Base-by-base conservation (phyloP, 495 filamentous ascomycete genomes). In the Podospora anserina region DNA sequence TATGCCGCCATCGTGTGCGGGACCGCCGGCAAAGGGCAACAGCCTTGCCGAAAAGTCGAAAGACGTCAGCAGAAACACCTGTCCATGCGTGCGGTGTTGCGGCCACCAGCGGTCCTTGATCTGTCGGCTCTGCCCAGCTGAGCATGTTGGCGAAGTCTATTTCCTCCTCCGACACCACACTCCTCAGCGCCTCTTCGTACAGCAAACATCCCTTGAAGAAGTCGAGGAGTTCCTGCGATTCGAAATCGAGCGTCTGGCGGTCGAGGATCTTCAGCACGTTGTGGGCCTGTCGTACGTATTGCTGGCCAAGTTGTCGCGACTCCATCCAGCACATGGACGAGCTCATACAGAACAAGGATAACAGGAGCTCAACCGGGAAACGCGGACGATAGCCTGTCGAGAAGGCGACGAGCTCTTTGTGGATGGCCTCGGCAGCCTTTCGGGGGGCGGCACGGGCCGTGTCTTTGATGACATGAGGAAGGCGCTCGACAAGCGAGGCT, bases 321-420 rank as follows among this genome's bases (percentile, higher is more conserved):
- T 78, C 76, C 65, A 78, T 68, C 76, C 76, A 78, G 58, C 74
- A 75, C 74, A 78, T 74, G 30, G 76, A 78, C 6, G 76, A 78
- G 39, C 76, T 78, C 76, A 78, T 76, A 66, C 76, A 78, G 63
- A 78, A 78, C 15, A 78, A 62, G 0, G 76, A 71, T 9, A 78
- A 20, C 15, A 78, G 66, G 11, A 78, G 69, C 61, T 72, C 75
- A 44, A 69, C 74, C 5, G 76, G 76, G 34, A 78, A 76, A 39
- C 61, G 59, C 27, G 67, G 44, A n/a, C 27, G 63, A 2, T 18
- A 6, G 0, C 66, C 69, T 26, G 60, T 66, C 18, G 60, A 70
- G 18, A 77, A 77, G 23, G 63, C 67, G 16, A 72, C 30, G 3
- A 78, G 69, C 55, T 77, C 76, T 30, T 74, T 69, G 23, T 62